Percentiles rank a stretch among this genome's conserved stretches.
phyloP scores from a whole-genome alignment of 2,329 filamentous ascomycete species.

The Alternaria sp. region DNA sequence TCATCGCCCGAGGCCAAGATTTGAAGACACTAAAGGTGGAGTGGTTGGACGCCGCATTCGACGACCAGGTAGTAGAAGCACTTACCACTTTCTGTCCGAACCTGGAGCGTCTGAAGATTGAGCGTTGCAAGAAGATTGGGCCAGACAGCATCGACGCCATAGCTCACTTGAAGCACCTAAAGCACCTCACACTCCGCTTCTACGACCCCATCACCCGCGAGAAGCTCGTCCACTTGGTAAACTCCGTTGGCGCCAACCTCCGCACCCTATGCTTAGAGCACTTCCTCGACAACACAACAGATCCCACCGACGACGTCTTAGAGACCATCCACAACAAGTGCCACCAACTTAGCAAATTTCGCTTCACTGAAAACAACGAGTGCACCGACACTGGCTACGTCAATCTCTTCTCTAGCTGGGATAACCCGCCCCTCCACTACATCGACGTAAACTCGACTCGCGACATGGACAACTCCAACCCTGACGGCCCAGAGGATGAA shows the following conservation, averaged over 20 bases:
- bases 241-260: conserved; percentile 70
- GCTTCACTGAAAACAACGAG: conserved; percentile 78
- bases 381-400: conserved; percentile 80
- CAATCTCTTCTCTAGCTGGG: conserved; percentile 78
- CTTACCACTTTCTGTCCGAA: conserved; percentile 72
- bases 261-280: conserved; percentile 79
- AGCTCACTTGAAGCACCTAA: conserved; percentile 67
- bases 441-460: conserved; percentile 82
- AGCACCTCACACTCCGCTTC: conserved; percentile 79
- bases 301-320: conserved; percentile 62
- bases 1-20: conserved; percentile 70
- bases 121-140: conserved; percentile 79
- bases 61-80: conserved; percentile 72
- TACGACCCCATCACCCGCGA: conserved; percentile 65
- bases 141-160: conserved; percentile 72
- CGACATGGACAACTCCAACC: conserved; percentile 75
- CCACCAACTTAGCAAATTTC: conserved; percentile 74
- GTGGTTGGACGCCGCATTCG: conserved; percentile 83
- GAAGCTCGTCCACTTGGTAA: conserved; percentile 69
- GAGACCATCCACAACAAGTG: conserved; percentile 76
- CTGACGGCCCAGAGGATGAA: conserved; percentile 67
- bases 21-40: conserved; percentile 79
- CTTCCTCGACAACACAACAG: conserved; percentile 73
- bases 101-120: conserved; percentile 79
- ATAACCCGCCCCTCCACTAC: conserved; percentile 73